These are phyloP conservation scores for Pseudonectria buxi DNA, from an alignment of 2,329 filamentous ascomycete genomes.

Conservation along the genomic window DNA sequence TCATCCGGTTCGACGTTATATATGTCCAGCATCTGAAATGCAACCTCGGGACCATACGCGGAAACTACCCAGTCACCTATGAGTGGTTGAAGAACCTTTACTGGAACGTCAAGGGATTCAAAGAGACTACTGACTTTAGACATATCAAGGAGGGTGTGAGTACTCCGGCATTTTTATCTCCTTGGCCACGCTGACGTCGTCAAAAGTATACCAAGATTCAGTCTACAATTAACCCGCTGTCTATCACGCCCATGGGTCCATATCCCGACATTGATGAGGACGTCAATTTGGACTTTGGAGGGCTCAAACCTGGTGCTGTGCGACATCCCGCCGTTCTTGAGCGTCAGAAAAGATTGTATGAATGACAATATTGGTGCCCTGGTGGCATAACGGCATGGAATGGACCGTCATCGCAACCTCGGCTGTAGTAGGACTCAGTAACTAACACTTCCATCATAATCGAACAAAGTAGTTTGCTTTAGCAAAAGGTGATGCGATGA, in stretches of 20 bases:
- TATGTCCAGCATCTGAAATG: conserved; percentile 63
- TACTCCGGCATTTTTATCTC: neutral
- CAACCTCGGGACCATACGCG: conserved; percentile 56
- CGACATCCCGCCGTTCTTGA: conserved; percentile 17
- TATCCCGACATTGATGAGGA: conserved; percentile 19
- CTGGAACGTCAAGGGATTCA: conserved; percentile 51
- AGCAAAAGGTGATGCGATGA: too few species aligned
- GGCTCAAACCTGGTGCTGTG: conserved; percentile 14
- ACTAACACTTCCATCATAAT: too few species aligned
- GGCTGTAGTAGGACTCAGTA: too few species aligned
- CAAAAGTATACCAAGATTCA: conserved; percentile 22
- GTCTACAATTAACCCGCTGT: conserved; percentile 18
- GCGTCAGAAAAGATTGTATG: conserved; percentile 18
- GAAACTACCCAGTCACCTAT: conserved; percentile 60
- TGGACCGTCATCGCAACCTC: too few species aligned
- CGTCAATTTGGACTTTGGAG: conserved; percentile 13
- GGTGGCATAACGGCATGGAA: too few species aligned
- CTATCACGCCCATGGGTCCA: conserved; percentile 21
- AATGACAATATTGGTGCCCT: too few species aligned
- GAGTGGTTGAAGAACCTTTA: conserved; percentile 63
- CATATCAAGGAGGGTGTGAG: conserved; percentile 58
- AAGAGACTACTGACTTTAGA: conserved; percentile 54
- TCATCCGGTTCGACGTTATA: conserved; percentile 60
- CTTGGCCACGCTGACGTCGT: neutral
- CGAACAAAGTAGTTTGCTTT: too few species aligned